Evolutionary conservation across 2,329 filamentous ascomycete genomes (phyloP), one percentile per base, ranked within the genome.

Genomic region (Chalaropsis ovoidea): DNA sequence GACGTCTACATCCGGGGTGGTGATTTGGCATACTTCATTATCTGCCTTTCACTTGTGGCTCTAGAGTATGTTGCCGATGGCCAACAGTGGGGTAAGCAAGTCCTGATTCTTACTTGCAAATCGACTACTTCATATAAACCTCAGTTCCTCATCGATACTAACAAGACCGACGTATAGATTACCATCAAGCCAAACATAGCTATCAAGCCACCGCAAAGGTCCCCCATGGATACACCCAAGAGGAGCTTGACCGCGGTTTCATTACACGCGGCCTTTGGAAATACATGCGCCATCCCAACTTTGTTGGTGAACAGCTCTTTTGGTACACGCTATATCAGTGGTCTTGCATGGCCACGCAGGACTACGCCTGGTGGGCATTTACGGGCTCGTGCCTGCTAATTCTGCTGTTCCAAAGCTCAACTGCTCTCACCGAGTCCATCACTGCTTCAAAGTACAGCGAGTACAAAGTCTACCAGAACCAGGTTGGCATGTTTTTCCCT

Each of bases 211-310:
- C 86, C 1, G 89, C 85, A 61, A 88, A 88, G 73, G 80, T 93
- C 2, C 84, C 89, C 0, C 74, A 76, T 4, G 81, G 52, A 56
- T 91, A 81, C 74, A 81, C 80, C 0, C 84, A 86, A 70, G 84
- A 84, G 68, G 90, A 96, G 64, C 82, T 99, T 31, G 90, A 96
- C 69, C 88, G 93, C 45, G 94, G 94, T 52, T 99, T 99, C 76
- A 81, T 89, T 69, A 87, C 89, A 8, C 84, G 81, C 3, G 94
- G 94, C 0, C 79, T 99, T 7, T 99, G 89, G 87, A 87, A 86
- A 0, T 91, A 86, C 78, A 93, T 88, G 70, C 83, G 94, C 58
- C 95, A 99, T 74, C 94, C 94, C 61, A 99, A 99, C 75, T 99
- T 97, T 72, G 85, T 89, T 4, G 90, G 89, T 4, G 94, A 99